Evolutionary conservation across 345 rosid genomes (phyloP).

Genomic region (Toxicodendron radicans): DNA sequence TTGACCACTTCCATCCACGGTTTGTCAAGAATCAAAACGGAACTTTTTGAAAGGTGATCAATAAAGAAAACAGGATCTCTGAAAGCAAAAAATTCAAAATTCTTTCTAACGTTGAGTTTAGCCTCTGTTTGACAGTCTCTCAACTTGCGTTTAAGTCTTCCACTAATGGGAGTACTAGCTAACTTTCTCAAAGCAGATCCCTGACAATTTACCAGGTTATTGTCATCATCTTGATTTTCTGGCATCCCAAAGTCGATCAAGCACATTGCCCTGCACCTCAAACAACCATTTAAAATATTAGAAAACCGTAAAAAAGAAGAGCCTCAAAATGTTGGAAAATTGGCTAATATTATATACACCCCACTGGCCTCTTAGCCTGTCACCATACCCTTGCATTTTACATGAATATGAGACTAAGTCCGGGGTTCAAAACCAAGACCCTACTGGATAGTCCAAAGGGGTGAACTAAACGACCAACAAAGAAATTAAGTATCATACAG

Average conservation of each 20-base stretch:
- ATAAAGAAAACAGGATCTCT: constrained; percentile 86
- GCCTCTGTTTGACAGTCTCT: constrained; percentile 47
- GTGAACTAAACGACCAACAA: not conserved
- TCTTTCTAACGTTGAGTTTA: constrained; percentile 52
- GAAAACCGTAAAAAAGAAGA: not conserved
- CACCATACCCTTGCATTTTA: not conserved
- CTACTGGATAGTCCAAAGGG: not conserved
- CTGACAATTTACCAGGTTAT: constrained; percentile 43
- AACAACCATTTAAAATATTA: constrained; percentile 12
- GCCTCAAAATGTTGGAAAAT: not conserved
- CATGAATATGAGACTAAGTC: not conserved
- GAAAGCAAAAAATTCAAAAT: constrained; percentile 74
- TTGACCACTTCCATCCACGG: constrained; percentile 92
- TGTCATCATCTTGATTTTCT: constrained; percentile 61
- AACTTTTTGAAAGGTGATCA: constrained; percentile 73
- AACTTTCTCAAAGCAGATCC: constrained; percentile 46
- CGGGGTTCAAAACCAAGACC: not conserved
- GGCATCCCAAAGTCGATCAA: constrained; percentile 77
- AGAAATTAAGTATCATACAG: not conserved
- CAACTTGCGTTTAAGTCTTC: constrained; percentile 51
- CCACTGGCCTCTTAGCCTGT: not conserved
- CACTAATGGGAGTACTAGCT: constrained; percentile 38
- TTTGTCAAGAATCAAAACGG: constrained; percentile 78
- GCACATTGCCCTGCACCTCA: constrained; percentile 79
- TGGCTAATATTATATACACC: not conserved